Evolutionary conservation across 352 stramenopile species (phyloP), one percentile per base, ranked within the genome.

Genomic region (Aphanomyces invadans): DNA sequence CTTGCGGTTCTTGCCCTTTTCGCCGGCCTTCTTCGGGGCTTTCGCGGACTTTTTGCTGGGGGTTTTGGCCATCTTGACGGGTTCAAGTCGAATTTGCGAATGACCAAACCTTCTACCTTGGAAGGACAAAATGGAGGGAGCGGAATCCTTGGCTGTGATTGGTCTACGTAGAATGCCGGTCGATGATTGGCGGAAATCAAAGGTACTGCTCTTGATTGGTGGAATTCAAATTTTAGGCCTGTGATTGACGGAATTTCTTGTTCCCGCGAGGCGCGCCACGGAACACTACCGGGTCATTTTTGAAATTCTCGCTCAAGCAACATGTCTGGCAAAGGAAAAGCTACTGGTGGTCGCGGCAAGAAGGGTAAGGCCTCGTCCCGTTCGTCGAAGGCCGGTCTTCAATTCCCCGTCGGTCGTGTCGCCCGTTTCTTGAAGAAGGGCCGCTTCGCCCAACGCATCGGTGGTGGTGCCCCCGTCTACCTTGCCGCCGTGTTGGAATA

Each of bases 381-480:
- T 21, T 96, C 86, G 61, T 66, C 90, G 33, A 98, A 97, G 79
- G 93, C 93, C n/a, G 94, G 94, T 17, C 82, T 98, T 59, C 90
- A 98, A 76, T 98, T 98, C 78, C 94, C 93, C 49, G 93, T 98
- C 0, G 92, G 91, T 68, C 87, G 93, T 95, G 90, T 98, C 54
- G 88, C 87, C 53, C 88, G 93, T 74, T 98, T 95, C 78, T 76
- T 98, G 25, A 88, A 88, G 68, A 88, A 98, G 76, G 90, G 90
- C 70, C 89, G 92, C 53, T 97, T 96, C 73, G 87, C 92, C 25
- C 80, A 87, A 64, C 89, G 94, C 65, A 92, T 97, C 69, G 93
- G 92, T 77, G 86, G 84, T 44, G 92, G 92, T 52, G 94, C 94
- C 29, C 89, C 90, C 11, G 92, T 98, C 36, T 98, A 98, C 83